Conservation (phyloP, 306 rosid genomes). For the Inga laurina region DNA sequence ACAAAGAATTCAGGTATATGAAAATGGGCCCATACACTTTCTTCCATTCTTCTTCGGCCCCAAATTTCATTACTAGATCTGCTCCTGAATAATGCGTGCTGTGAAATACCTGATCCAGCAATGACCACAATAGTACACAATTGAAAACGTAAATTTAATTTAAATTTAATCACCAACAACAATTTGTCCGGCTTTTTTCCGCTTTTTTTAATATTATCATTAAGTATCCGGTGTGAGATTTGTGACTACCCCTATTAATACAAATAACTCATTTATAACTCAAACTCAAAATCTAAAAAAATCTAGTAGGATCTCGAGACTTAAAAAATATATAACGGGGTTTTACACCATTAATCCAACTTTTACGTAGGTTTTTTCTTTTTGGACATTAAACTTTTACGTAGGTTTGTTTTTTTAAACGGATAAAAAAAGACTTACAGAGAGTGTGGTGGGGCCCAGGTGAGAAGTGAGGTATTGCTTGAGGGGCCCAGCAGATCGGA, state of each 20-base stretch:
- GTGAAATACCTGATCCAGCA: constrained; percentile 64
- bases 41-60: constrained; percentile 74
- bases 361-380: too few relatives aligned
- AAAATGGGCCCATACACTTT: constrained; percentile 87
- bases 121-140: background rate
- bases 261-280: fast-evolving
- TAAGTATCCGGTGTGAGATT: too few relatives aligned
- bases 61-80: constrained; percentile 62
- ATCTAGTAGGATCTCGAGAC: too few relatives aligned
- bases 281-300: too few relatives aligned
- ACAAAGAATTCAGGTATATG: constrained; percentile 54
- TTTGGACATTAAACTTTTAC: too few relatives aligned
- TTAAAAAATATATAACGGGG: too few relatives aligned
- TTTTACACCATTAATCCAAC: too few relatives aligned
- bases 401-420: too few relatives aligned
- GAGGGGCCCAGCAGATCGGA: constrained; percentile 80
- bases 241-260: too few relatives aligned
- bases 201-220: background rate
- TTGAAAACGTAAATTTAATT: background rate
- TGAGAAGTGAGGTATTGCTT: constrained; percentile 79
- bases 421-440: constrained; percentile 39
- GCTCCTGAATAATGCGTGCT: constrained; percentile 84
- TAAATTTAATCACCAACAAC: background rate
- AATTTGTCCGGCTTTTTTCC: background rate
- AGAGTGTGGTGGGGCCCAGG: constrained; percentile 71